Conservation (phyloP, 208 protist genomes). For the Leptomonas pyrrhocoris region DNA sequence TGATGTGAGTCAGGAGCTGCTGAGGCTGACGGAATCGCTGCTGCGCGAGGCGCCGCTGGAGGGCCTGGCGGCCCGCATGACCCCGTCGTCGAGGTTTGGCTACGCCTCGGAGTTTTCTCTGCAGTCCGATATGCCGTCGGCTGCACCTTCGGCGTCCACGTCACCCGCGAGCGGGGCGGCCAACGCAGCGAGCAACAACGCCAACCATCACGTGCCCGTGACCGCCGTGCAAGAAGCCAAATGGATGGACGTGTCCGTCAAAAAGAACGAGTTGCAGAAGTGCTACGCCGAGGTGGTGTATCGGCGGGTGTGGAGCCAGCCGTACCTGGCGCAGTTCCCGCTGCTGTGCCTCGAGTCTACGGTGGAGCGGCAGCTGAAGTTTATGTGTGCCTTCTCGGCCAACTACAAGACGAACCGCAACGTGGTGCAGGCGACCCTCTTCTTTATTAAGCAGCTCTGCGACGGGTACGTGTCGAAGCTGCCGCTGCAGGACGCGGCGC, state of each 20-base stretch:
- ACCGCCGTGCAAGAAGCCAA: conserved; percentile 11
- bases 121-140: conserved; percentile 19
- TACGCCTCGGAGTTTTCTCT: conserved; percentile 36
- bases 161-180: background rate
- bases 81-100: conserved; percentile 20
- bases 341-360: conserved; percentile 67
- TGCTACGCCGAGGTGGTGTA: conserved; percentile 32
- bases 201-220: conserved; percentile 4
- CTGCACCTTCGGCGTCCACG: background rate
- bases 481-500: conserved; percentile 63
- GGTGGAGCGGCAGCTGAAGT: conserved; percentile 65
- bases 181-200: background rate
- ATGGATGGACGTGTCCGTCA: conserved; percentile 26
- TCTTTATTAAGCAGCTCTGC: conserved; percentile 87
- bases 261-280: conserved; percentile 34
- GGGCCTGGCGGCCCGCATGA: conserved; percentile 3
- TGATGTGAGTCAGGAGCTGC: conserved; percentile 33
- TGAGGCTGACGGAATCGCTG: conserved; percentile 26
- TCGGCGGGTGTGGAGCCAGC: conserved; percentile 37
- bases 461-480: conserved; percentile 85
- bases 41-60: conserved; percentile 32
- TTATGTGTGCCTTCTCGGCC: conserved; percentile 74
- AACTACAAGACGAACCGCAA: conserved; percentile 68
- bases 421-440: conserved; percentile 67
- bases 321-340: conserved; percentile 77